Evolutionary conservation across 441 rosid genomes (phyloP).

Genomic region (Iberis amara): DNA sequence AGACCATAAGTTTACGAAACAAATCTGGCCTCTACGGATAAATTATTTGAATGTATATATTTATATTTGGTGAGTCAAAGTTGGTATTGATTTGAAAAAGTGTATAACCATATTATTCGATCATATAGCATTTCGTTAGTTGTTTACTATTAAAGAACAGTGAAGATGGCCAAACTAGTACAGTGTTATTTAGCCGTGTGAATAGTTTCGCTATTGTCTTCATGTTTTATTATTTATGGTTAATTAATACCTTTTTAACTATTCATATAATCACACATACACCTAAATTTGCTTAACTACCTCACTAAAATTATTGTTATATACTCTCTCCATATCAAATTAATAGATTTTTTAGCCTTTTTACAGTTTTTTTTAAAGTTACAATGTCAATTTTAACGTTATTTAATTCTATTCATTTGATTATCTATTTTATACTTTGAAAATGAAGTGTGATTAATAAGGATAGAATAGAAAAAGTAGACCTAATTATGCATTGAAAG

Average conservation of each 20-base stretch:
- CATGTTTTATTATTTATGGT: constrained; percentile 3
- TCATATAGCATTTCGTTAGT: constrained; percentile 28
- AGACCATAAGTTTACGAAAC: too few relatives aligned
- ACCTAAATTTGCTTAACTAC: not conserved
- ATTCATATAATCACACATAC: constrained; percentile 16
- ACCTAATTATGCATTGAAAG: too few relatives aligned
- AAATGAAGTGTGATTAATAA: too few relatives aligned
- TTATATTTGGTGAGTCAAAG: constrained; percentile 9
- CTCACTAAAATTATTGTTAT: not conserved
- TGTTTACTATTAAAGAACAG: constrained; percentile 30
- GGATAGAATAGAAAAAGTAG: too few relatives aligned
- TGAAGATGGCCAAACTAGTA: constrained; percentile 27
- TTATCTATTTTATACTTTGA: too few relatives aligned
- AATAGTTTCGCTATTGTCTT: constrained; percentile 17
- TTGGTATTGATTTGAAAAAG: constrained; percentile 17
- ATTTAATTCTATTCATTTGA: too few relatives aligned
- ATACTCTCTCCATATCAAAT: not conserved
- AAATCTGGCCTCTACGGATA: constrained; percentile 4
- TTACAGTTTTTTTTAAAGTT: too few relatives aligned
- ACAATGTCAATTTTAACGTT: too few relatives aligned
- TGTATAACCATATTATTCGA: constrained; percentile 15
- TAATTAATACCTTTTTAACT: not conserved
- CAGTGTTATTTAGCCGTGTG: constrained; percentile 29
- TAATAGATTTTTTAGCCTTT: too few relatives aligned
- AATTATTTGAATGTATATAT: constrained; percentile 13